Evolutionary conservation across 2,329 filamentous ascomycete species (phyloP).

Genomic region (Diaporthe velutina): DNA sequence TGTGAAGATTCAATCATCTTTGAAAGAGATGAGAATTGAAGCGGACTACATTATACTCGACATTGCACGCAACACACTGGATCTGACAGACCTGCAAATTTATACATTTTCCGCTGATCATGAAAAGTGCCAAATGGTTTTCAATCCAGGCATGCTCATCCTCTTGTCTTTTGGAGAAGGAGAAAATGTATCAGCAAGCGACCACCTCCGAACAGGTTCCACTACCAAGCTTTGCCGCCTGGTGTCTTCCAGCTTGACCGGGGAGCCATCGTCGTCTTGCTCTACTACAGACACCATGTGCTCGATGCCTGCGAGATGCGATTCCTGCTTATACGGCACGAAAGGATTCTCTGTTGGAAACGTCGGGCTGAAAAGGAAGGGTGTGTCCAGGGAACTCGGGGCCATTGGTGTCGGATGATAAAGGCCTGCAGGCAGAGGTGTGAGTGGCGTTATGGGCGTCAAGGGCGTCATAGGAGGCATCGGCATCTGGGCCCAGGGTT

Average conservation of each 20-base stretch:
- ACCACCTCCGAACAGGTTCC: constrained; percentile 34
- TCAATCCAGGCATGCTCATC: constrained; percentile 50
- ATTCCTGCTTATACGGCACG: neutral
- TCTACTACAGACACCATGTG: constrained; percentile 16
- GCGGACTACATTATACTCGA: neutral
- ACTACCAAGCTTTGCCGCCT: constrained; percentile 8
- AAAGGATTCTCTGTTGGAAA: neutral
- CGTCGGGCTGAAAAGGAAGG: constrained; percentile 26
- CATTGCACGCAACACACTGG: neutral
- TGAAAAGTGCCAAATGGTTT: constrained; percentile 45
- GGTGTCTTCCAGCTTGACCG: neutral
- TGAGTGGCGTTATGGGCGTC: constrained; percentile 38
- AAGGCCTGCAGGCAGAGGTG: constrained; percentile 35
- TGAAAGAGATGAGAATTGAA: neutral
- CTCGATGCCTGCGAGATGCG: constrained; percentile 5
- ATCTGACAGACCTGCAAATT: constrained; percentile 30
- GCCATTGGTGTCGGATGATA: constrained; percentile 29
- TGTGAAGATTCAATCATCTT: neutral
- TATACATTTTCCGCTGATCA: constrained; percentile 29
- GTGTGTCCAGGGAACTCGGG: constrained; percentile 24
- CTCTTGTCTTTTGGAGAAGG: constrained; percentile 43
- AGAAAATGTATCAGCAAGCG: constrained; percentile 36
- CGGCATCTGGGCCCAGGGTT: constrained; percentile 27
- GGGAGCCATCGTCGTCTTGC: neutral
- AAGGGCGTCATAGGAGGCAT: constrained; percentile 33